Evolutionary conservation across 768 basidiomycete species (phyloP).

Genomic region (Boletus rubescentipes): DNA sequence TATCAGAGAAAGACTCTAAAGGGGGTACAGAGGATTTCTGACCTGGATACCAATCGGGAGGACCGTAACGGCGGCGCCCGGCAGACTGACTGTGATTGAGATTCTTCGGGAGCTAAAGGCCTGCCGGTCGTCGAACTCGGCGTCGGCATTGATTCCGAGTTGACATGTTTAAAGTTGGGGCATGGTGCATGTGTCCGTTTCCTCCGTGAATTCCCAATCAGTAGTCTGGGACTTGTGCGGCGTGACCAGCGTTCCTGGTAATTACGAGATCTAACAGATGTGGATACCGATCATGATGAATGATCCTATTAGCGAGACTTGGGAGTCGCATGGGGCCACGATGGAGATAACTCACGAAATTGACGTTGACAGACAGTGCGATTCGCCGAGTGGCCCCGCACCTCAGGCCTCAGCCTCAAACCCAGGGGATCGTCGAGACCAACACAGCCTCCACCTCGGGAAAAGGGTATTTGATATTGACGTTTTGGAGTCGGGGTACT

Average conservation of each 20-base stretch:
- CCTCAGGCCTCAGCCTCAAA: neutral
- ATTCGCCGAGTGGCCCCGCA: constrained; percentile 8
- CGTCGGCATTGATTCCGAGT: constrained; percentile 24
- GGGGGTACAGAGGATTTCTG: constrained; percentile 6
- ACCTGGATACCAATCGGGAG: constrained; percentile 21
- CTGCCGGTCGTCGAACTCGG: constrained; percentile 19
- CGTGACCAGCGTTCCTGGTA: constrained; percentile 24
- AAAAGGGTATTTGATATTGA: constrained; percentile 21
- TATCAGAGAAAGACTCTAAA: constrained; percentile 6
- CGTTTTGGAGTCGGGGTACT: constrained; percentile 20
- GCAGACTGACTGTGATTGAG: constrained; percentile 19
- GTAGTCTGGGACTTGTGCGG: constrained; percentile 14
- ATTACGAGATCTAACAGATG: constrained; percentile 23
- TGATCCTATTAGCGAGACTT: constrained; percentile 20
- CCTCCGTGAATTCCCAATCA: constrained; percentile 24
- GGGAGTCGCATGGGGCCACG: constrained; percentile 9
- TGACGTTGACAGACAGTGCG: constrained; percentile 7
- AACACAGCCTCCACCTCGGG: constrained; percentile 12
- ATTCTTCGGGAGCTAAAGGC: constrained; percentile 6
- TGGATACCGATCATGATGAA: constrained; percentile 23
- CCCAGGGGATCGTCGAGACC: constrained; percentile 12
- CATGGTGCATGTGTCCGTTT: constrained; percentile 18
- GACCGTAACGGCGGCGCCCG: constrained; percentile 27
- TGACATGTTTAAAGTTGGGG: constrained; percentile 22
- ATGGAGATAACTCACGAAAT: constrained; percentile 21